Percentiles rank a stretch among this genome's conserved stretches.
Evolutionary conservation across 2,329 filamentous ascomycete species (phyloP).

Genomic region (Fusarium sp.): DNA sequence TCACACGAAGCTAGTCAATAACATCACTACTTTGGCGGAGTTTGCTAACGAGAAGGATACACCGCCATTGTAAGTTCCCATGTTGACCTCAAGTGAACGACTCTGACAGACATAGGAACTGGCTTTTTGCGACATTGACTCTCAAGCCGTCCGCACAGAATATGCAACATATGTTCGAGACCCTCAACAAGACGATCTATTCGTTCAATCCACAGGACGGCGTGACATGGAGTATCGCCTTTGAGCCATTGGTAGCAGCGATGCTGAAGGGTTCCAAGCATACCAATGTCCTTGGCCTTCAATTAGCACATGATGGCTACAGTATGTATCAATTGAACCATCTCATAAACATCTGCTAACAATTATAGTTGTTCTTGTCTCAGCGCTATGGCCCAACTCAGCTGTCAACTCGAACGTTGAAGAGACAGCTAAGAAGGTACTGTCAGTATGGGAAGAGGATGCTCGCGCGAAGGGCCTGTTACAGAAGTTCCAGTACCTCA

Average conservation of each 20-base stretch:
- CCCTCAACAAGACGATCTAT: background rate
- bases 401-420: background rate
- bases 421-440: accelerated
- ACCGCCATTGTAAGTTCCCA: background rate
- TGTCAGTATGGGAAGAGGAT: background rate
- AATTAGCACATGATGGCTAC: background rate
- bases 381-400: background rate
- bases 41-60: background rate
- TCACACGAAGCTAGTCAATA: background rate
- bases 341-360: accelerated
- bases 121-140: background rate
- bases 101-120: background rate
- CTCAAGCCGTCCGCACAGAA: background rate
- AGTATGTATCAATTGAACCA: accelerated
- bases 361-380: background rate
- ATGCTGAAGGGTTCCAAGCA: background rate
- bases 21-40: background rate
- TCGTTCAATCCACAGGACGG: background rate
- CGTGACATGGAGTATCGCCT: background rate
- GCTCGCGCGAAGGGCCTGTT: background rate
- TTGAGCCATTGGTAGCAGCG: background rate
- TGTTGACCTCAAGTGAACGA: accelerated
- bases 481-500: slow-evolving; percentile 6
- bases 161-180: background rate
- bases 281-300: background rate